Percentiles rank a stretch among this genome's conserved stretches.
Evolutionary conservation across 2,329 filamentous ascomycete genomes (phyloP).

Genomic region (Trichoderma cornu-damae): DNA sequence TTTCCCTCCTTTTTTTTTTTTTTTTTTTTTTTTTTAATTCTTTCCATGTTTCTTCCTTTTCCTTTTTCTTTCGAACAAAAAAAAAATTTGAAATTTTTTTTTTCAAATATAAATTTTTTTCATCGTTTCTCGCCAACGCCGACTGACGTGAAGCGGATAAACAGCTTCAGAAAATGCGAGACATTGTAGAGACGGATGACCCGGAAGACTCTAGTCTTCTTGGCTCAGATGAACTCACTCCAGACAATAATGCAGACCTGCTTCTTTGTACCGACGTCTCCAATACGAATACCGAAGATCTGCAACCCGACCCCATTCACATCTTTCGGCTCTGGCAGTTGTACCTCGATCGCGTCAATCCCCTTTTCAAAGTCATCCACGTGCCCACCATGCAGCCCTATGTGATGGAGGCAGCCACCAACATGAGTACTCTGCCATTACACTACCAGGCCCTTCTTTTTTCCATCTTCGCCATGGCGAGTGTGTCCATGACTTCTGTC

Average conservation of each 20-base stretch:
- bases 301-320: slow-evolving; percentile 61
- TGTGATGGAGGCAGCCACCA: slow-evolving; percentile 57
- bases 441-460: slow-evolving; percentile 59
- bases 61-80: too few species aligned
- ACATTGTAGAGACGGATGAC: slow-evolving; percentile 50
- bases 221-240: slow-evolving; percentile 46
- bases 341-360: slow-evolving; percentile 70
- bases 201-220: slow-evolving; percentile 45
- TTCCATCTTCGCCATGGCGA: slow-evolving; percentile 59
- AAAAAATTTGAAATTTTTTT: too few species aligned
- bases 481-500: slow-evolving; percentile 49
- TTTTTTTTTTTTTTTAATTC: too few species aligned
- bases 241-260: slow-evolving; percentile 50
- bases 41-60: too few species aligned
- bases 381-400: slow-evolving; percentile 62
- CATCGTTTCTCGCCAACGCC: slow-evolving; percentile 18
- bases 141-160: background rate
- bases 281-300: slow-evolving; percentile 39
- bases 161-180: slow-evolving; percentile 54
- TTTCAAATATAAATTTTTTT: too few species aligned
- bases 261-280: slow-evolving; percentile 42
- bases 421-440: slow-evolving; percentile 50
- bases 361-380: slow-evolving; percentile 67
- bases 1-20: background rate
- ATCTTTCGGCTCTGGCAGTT: slow-evolving; percentile 70